These are phyloP conservation scores for Saposhnikovia divaricata DNA, from an alignment of 129 eudicot species.

Conservation along the genomic window DNA sequence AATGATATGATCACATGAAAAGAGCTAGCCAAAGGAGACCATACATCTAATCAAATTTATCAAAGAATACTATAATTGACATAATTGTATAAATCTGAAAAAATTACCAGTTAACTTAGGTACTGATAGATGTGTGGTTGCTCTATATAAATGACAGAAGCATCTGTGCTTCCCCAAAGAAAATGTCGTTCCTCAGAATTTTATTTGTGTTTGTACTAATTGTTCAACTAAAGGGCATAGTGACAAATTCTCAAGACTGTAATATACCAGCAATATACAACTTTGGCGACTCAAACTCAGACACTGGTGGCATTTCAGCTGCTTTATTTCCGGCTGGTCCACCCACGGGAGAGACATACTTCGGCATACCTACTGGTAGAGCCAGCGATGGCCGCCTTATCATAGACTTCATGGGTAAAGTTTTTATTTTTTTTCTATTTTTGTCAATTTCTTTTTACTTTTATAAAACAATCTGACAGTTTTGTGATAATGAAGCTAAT, in stretches of 20 bases:
- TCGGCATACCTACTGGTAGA: slow-evolving; percentile 35
- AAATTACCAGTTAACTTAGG: background rate
- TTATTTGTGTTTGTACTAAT: background rate
- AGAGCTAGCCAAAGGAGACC: background rate
- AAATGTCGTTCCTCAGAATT: slow-evolving; percentile 6
- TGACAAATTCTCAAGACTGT: slow-evolving; percentile 5
- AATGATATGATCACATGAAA: background rate
- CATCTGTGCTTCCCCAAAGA: background rate
- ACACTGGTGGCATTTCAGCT: slow-evolving; percentile 37
- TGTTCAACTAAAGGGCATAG: background rate
- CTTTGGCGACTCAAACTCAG: slow-evolving; percentile 48
- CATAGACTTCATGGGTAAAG: slow-evolving; percentile 38
- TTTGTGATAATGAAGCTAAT: slow-evolving; percentile 34
- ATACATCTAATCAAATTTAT: background rate
- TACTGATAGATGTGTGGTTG: background rate
- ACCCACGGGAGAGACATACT: slow-evolving; percentile 35
- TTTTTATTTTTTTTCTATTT: background rate
- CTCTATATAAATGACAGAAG: background rate
- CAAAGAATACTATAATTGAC: background rate
- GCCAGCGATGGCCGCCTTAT: slow-evolving; percentile 44
- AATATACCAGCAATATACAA: slow-evolving; percentile 11
- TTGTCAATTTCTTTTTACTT: background rate
- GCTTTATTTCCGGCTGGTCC: slow-evolving; percentile 6
- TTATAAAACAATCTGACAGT: too few relatives aligned
- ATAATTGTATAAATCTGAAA: background rate